A percentile compares a stretch with the other conserved stretches of the same genome.
phyloP scores from a whole-genome alignment of 345 rosid genomes.

The Erucastrum elatum region DNA sequence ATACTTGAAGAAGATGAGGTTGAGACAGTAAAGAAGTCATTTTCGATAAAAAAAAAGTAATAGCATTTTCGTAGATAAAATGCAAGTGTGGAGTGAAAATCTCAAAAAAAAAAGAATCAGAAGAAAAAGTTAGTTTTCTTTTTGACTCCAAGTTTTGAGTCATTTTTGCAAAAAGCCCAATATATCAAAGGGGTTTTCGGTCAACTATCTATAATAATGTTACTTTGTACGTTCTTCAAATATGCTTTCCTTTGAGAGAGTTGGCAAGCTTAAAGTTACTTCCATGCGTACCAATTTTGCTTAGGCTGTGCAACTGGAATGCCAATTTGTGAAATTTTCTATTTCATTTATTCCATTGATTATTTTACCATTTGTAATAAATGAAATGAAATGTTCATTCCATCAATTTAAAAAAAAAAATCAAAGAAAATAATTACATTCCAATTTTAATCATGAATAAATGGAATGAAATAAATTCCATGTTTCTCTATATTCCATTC shows the following conservation, averaged over 20 bases:
- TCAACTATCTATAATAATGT: neutral
- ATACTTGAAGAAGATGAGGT: too few species aligned
- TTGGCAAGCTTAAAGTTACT: neutral
- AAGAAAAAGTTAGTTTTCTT: too few species aligned
- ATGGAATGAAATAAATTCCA: neutral
- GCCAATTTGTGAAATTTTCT: neutral
- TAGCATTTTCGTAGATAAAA: too few species aligned
- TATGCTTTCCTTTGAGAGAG: too few species aligned
- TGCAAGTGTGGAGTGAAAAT: too few species aligned
- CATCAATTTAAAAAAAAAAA: neutral
- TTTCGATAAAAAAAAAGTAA: too few species aligned
- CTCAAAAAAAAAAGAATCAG: too few species aligned
- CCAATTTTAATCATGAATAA: neutral
- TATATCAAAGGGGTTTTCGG: neutral
- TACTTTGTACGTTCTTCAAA: neutral
- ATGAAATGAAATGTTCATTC: neutral
- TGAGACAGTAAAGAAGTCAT: too few species aligned
- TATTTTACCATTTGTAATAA: neutral
- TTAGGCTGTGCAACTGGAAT: neutral
- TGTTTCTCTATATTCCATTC: neutral
- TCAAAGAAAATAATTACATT: neutral
- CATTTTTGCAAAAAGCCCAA: too few species aligned
- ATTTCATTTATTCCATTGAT: neutral
- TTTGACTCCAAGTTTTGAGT: too few species aligned
- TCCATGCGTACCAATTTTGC: neutral